A percentile compares a stretch with the other conserved stretches of the same genome.
phyloP scores from a whole-genome alignment of 345 rosid species.

The Rhodamnia rubescens region DNA sequence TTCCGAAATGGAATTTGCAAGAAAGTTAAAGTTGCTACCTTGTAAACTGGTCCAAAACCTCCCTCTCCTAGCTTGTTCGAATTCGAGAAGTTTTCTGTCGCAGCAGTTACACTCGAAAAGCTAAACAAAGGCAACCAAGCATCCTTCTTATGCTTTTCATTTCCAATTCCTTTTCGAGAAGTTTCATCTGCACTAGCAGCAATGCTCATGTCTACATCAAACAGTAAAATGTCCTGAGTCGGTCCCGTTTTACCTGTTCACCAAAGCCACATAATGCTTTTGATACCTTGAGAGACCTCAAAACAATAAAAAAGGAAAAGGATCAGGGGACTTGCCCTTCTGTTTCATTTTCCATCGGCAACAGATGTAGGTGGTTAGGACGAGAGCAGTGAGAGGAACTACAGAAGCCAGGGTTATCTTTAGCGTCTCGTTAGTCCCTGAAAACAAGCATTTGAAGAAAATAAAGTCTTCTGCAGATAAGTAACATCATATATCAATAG shows the following conservation, averaged over 20 bases:
- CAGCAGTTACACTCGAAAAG: conserved; percentile 5
- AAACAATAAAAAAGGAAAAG: neutral
- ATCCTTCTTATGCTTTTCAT: neutral
- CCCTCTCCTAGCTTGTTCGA: conserved; percentile 23
- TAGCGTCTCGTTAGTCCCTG: neutral
- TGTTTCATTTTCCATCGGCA: neutral
- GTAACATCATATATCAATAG: neutral
- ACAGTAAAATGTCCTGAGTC: neutral
- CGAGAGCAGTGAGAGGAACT: neutral
- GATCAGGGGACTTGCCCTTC: neutral
- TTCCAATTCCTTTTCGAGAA: neutral
- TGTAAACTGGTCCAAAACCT: conserved; percentile 26
- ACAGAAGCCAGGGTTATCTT: neutral
- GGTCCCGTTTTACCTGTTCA: neutral
- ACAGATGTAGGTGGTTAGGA: neutral
- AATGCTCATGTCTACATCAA: neutral
- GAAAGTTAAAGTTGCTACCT: neutral
- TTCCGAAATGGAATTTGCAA: neutral
- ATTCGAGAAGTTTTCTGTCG: conserved; percentile 12
- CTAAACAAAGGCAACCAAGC: conserved; percentile 7
- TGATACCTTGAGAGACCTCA: rapidly evolving
- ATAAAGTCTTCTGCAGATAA: neutral
- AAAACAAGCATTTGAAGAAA: neutral
- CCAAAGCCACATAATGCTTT: neutral
- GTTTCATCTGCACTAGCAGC: neutral